These are phyloP conservation scores for Lodderomyces pseudojiufengensis DNA, from an alignment of 1,139 yeast species.

Conservation along the genomic window DNA sequence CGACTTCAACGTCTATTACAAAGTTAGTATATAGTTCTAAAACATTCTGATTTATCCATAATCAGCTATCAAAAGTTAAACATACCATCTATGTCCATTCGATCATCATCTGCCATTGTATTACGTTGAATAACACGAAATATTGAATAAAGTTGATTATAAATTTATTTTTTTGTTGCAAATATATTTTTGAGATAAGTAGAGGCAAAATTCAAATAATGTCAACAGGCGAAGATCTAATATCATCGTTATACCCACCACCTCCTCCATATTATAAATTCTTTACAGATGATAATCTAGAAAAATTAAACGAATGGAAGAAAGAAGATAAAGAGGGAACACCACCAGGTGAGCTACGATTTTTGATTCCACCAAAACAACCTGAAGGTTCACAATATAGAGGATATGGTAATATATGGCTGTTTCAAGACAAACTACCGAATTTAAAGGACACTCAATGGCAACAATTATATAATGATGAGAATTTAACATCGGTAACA, in stretches of 20 bases:
- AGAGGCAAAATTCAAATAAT: constrained; percentile 51
- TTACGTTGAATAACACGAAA: no score
- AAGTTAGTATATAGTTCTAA: background rate
- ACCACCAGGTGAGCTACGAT: constrained; percentile 43
- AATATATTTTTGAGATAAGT: no score
- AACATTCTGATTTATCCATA: no score
- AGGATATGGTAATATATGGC: constrained; percentile 83
- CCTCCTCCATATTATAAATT: constrained; percentile 75
- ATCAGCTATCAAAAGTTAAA: no score
- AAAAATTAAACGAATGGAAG: constrained; percentile 26
- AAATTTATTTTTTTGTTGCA: no score
- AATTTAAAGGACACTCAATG: constrained; percentile 66
- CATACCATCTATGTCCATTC: constrained; percentile 15
- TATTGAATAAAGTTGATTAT: no score
- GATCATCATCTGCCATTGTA: constrained; percentile 11
- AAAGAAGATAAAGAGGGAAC: constrained; percentile 6
- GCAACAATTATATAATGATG: constrained; percentile 56
- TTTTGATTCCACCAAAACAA: constrained; percentile 61
- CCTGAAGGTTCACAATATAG: constrained; percentile 63
- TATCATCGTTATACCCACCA: constrained; percentile 76
- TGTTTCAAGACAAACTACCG: constrained; percentile 66
- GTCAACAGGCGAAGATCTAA: constrained; percentile 30
- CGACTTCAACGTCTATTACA: constrained; percentile 3
- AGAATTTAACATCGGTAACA: constrained; percentile 44
- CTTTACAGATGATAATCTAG: constrained; percentile 61